Percentiles rank a stretch among this genome's conserved stretches.
Conservation (phyloP, 306 rosid genomes). For the Rosa multiflora region DNA sequence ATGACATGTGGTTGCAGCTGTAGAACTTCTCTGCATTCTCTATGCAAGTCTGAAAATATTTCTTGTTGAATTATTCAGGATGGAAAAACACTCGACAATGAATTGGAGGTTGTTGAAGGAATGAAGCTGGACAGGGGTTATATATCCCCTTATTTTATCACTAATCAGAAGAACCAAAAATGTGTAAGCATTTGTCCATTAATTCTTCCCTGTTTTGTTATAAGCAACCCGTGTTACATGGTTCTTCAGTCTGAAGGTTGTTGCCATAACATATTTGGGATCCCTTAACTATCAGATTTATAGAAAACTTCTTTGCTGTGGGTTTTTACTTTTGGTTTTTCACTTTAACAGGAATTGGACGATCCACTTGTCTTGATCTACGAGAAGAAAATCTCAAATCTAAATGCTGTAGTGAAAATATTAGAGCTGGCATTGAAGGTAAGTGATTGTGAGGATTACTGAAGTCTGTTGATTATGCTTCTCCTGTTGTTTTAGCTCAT, state of each 20-base stretch:
- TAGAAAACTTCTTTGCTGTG: background rate
- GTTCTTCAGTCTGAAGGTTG: background rate
- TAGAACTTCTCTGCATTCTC: background rate
- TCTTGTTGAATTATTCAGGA: constrained; percentile 48
- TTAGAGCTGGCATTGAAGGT: constrained; percentile 93
- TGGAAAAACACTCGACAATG: constrained; percentile 84
- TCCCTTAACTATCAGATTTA: background rate
- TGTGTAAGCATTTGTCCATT: constrained; percentile 59
- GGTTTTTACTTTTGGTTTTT: background rate
- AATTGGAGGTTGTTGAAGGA: constrained; percentile 97
- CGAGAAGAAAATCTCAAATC: constrained; percentile 86
- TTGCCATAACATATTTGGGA: background rate
- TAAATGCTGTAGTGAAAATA: constrained; percentile 79
- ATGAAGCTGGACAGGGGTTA: constrained; percentile 98
- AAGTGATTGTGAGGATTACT: constrained; percentile 24
- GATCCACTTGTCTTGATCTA: constrained; percentile 87
- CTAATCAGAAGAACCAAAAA: constrained; percentile 89
- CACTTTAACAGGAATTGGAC: constrained; percentile 65
- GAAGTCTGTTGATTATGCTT: constrained; percentile 11
- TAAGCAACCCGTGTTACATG: background rate
- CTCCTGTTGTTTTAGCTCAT: background rate
- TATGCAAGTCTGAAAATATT: background rate
- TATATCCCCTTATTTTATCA: constrained; percentile 88
- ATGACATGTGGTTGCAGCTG: background rate
- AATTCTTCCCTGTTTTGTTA: background rate